Evolutionary conservation across 2,329 filamentous ascomycete genomes (phyloP), one percentile per base, ranked within the genome.

Genomic region (Arthrobotrys musiformis): DNA sequence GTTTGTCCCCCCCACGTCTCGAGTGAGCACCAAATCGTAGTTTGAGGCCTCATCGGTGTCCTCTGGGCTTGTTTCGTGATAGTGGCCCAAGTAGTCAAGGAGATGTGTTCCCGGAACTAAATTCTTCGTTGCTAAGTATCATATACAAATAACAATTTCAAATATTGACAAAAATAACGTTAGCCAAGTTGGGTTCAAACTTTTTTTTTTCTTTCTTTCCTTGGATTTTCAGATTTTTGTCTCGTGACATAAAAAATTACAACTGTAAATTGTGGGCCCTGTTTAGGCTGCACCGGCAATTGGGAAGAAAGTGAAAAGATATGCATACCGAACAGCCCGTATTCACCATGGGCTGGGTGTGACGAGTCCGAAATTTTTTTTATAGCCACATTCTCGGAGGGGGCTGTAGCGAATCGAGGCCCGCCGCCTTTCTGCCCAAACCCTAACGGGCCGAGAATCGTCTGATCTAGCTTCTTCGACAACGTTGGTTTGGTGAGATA

Each of bases 11-110:
- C 77, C 79, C 26, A 79, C 40, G 58, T 87, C 88, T 19, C 86
- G 84, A 82, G 89, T 88, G 19, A 91, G 84, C 85, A 88, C 90
- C 26, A 91, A 84, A 81, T 91, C 90, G 81, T 91, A 91, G 83
- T 91, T 88, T 5, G 86, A 88, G 13, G 80, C 70, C n/a, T 84
- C 83, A 77, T 87, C 84, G 1, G 79, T 78, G 50, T 77, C 73
- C 19, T 78, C 77, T n/a, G 70, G 54, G 6, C 64, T 50, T 40
- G 80, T 73, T 28, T 84, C 83, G 82, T 91, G 89, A 54, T 89
- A 84, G 15, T 87, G 83, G 4, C 90, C 90, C 2, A 90, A 83
- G 81, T 91, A 91, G 17, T 87, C 86, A n/a, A 91, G 79, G 60
- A 91, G 85, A 48, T 90, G 86, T 1, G 85, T 83, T 1, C 87